These are phyloP conservation scores for Colletotrichum spaethianum DNA, from an alignment of 2,329 filamentous ascomycete species.

Conservation along the genomic window DNA sequence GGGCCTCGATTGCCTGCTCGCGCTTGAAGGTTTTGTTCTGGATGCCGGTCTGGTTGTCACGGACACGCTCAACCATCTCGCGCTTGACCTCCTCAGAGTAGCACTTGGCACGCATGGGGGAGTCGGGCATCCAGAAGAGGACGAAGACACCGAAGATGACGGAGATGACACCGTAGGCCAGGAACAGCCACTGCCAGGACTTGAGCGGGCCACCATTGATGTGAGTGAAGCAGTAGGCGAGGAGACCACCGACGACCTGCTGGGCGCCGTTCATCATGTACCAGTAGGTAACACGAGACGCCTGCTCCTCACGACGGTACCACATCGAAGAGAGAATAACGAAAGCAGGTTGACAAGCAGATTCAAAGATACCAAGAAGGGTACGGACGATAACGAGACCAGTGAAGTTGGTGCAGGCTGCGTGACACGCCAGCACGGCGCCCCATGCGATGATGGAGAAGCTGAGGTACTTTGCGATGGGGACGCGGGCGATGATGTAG, in stretches of 20 bases:
- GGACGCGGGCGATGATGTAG: conserved; percentile 70
- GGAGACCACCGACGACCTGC: conserved; percentile 79
- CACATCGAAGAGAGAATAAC: conserved; percentile 78
- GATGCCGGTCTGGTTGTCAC: conserved; percentile 72
- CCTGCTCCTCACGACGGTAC: conserved; percentile 80
- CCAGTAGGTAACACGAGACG: conserved; percentile 78
- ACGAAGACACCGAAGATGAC: conserved; percentile 77
- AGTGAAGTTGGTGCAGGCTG: conserved; percentile 72
- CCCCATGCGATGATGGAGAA: conserved; percentile 75
- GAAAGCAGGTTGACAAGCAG: conserved; percentile 78
- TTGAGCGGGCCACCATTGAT: conserved; percentile 67
- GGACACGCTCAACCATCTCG: conserved; percentile 73
- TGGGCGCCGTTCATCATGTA: conserved; percentile 85
- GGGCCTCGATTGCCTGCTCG: conserved; percentile 63
- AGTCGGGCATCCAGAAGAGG: conserved; percentile 75
- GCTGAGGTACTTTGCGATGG: conserved; percentile 77
- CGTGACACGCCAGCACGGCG: conserved; percentile 70
- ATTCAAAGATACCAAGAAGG: conserved; percentile 79
- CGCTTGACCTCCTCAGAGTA: conserved; percentile 76
- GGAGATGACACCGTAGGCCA: conserved; percentile 75
- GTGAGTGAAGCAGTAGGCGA: conserved; percentile 75
- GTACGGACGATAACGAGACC: conserved; percentile 73
- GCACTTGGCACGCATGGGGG: conserved; percentile 79
- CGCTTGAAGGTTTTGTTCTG: conserved; percentile 67
- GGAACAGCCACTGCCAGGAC: conserved; percentile 79